phyloP scores from a whole-genome alignment of 306 rosid species.

The Alnus glutinosa region DNA sequence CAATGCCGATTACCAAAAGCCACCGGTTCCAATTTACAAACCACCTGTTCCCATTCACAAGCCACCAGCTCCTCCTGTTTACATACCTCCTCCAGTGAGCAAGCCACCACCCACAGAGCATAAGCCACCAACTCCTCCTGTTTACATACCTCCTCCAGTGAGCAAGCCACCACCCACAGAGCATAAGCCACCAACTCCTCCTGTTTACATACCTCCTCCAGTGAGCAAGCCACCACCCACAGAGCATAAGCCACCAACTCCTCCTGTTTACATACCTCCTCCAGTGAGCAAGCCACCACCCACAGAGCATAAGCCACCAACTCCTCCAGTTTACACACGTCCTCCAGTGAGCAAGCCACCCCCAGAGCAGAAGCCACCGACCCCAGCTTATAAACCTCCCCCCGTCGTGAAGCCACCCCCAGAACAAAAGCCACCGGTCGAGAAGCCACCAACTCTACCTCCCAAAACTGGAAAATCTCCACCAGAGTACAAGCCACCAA shows the following conservation, averaged over 20 bases:
- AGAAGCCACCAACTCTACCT: background rate
- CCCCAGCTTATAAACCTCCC: too few relatives aligned
- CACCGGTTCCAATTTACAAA: background rate
- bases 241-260: too few relatives aligned
- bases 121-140: background rate
- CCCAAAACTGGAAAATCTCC: background rate
- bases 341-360: background rate
- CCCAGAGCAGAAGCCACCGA: too few relatives aligned
- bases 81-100: background rate
- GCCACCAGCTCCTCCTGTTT: background rate
- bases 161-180: background rate
- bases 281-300: background rate
- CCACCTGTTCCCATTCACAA: too few relatives aligned
- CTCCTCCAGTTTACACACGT: background rate
- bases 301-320: too few relatives aligned
- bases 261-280: background rate
- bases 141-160: background rate
- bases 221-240: too few relatives aligned
- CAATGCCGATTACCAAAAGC: background rate
- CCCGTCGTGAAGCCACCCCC: too few relatives aligned
- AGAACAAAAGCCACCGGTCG: too few relatives aligned
- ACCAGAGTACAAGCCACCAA: conserved; percentile 16
- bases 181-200: too few relatives aligned
- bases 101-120: background rate
- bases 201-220: too few relatives aligned